These are phyloP conservation scores for Psidium friedrichsthalianum DNA, from an alignment of 345 rosid genomes.

Conservation along the genomic window DNA sequence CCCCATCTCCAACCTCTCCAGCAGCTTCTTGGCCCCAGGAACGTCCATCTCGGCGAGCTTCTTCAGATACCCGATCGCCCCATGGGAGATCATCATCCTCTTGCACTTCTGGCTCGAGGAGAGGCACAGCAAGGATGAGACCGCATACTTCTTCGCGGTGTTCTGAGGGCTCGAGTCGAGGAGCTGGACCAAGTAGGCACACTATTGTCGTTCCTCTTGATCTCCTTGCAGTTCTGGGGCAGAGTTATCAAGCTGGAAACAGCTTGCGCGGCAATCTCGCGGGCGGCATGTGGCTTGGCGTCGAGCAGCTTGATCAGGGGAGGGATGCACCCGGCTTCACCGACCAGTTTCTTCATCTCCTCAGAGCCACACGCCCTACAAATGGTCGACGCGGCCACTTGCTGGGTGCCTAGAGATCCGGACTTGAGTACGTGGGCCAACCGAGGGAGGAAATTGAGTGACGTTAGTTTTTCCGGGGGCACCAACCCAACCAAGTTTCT, in stretches of 20 bases:
- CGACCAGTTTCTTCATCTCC: slow-evolving; percentile 59
- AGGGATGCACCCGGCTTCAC: slow-evolving; percentile 81
- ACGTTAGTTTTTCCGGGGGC: slow-evolving; percentile 33
- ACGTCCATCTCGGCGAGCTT: slow-evolving; percentile 82
- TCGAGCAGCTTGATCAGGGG: slow-evolving; percentile 57
- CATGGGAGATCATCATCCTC: slow-evolving; percentile 85
- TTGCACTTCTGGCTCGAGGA: slow-evolving; percentile 83
- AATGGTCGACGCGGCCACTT: slow-evolving; percentile 74
- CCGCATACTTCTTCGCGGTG: slow-evolving; percentile 78
- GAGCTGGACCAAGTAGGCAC: slow-evolving; percentile 70
- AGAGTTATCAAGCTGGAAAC: slow-evolving; percentile 50
- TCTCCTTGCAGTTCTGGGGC: slow-evolving; percentile 60
- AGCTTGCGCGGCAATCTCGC: slow-evolving; percentile 77
- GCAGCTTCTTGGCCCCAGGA: slow-evolving; percentile 75
- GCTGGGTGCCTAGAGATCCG: slow-evolving; percentile 72
- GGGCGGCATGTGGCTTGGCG: slow-evolving; percentile 41
- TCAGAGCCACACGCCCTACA: slow-evolving; percentile 43
- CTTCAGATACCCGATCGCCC: slow-evolving; percentile 89
- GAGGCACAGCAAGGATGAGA: slow-evolving; percentile 46
- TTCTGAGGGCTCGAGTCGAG: slow-evolving; percentile 81
- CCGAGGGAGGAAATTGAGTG: slow-evolving; percentile 51
- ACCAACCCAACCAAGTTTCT: slow-evolving; percentile 61
- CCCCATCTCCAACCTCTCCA: slow-evolving; percentile 75
- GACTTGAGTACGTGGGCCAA: slow-evolving; percentile 72
- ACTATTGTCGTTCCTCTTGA: slow-evolving; percentile 58